Base-by-base conservation (phyloP, 306 rosid species). In the Sicyos baderoa region DNA sequence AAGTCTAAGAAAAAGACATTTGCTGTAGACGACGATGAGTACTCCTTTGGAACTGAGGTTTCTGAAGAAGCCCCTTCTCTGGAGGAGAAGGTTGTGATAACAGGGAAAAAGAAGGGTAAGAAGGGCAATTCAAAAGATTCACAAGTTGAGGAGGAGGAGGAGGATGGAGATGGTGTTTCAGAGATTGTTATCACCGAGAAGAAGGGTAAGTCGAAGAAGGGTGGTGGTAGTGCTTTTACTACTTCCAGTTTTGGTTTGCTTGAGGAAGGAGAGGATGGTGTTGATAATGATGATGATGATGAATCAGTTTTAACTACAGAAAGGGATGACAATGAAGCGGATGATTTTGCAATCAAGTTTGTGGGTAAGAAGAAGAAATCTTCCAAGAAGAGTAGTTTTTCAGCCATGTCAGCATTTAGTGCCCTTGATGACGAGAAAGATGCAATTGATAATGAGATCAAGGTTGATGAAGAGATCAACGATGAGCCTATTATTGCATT, bases 11-110 rank as follows among this genome's bases (percentile, higher is more conserved):
- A 93, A 80, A 93, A 93, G 85, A 74, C 76, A 11, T 35, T 76
- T 23, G 47, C 80, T 35, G 83, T 93, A 12, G 97, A 90, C 0
- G 99, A 93, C 7, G 97, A 90, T 9, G 99, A 93, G 77, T 93
- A 88, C 63, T 49, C 90, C 17, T 61, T 93, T 4, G 97, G 82
- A 54, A 80, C 85, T 0, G 99, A 85, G 74, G 72, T 86, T 9
- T 74, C 97, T 0, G 95, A 88, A 80, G 99, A 89, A 78, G 74
- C 70, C 7, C 76, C 47, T 56, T 78, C 55, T 53, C 72, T 52
- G 42, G 96, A 86, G 22, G 91, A 86, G 75, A 81, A 74, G 72
- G 78, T 72, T 17, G 76, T 49, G 4, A 56, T 52, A 17, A 78
- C 77, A 0, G 97, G 84, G 23, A 93, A 93, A 72, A 89, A 89